phyloP scores from a whole-genome alignment of 306 rosid species.

The Gillenia trifoliata region DNA sequence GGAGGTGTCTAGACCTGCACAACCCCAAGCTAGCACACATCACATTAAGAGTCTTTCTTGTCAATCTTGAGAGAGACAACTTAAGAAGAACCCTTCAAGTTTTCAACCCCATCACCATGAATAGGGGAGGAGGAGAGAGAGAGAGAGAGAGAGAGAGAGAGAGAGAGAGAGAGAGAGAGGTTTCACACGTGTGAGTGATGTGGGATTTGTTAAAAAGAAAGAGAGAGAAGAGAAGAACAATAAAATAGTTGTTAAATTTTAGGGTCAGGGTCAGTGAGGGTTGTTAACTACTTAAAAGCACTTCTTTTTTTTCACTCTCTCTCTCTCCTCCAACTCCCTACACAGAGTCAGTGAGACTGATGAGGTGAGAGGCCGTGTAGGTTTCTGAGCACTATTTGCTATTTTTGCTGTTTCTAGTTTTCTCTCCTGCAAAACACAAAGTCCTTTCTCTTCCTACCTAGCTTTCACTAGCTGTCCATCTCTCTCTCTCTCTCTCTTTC shows the following conservation, averaged over 20 bases:
- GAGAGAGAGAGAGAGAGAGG: too few species aligned
- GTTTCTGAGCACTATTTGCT: slow-evolving; percentile 27
- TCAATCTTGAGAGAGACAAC: slow-evolving; percentile 61
- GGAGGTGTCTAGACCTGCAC: slow-evolving; percentile 46
- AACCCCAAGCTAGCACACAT: slow-evolving; percentile 38
- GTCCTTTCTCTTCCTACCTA: slow-evolving; percentile 3
- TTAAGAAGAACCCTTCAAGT: slow-evolving; percentile 32
- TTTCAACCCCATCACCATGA: slow-evolving; percentile 26
- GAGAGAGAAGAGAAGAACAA: background rate
- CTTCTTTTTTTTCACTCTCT: too few species aligned
- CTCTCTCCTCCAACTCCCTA: background rate
- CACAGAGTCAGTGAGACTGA: slow-evolving; percentile 9
- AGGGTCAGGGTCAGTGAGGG: slow-evolving; percentile 44
- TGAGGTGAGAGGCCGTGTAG: slow-evolving; percentile 5
- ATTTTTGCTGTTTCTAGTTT: slow-evolving; percentile 30
- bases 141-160: background rate
- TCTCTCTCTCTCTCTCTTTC: slow-evolving; percentile 15
- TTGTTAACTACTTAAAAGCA: slow-evolving; percentile 44
- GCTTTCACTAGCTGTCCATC: background rate
- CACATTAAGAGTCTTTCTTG: slow-evolving; percentile 59
- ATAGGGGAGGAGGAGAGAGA: too few species aligned
- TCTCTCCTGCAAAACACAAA: slow-evolving; percentile 8
- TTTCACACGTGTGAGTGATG: slow-evolving; percentile 69
- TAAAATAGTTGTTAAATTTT: slow-evolving; percentile 26
- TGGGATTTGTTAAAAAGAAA: slow-evolving; percentile 24